Conservation (phyloP, 2,329 filamentous ascomycete genomes). For the Stachybotrys chlorohalonatus region DNA sequence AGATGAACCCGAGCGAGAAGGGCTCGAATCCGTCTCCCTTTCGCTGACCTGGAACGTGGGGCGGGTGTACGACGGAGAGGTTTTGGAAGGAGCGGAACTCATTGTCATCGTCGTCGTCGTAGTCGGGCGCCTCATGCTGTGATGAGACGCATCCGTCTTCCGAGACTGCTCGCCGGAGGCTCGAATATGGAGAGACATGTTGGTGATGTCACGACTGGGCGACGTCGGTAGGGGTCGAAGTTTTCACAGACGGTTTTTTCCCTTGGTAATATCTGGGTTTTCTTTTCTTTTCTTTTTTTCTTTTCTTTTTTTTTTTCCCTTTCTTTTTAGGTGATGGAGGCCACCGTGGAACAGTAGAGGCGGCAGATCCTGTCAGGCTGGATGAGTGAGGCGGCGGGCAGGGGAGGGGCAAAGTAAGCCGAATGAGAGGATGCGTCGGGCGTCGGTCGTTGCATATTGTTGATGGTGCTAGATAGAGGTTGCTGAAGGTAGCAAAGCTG, state of each 20-base stretch:
- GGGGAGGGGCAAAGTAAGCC: neutral
- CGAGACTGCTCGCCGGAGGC: neutral
- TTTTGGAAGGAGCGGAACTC: neutral
- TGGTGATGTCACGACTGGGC: neutral
- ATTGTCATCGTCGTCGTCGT: neutral
- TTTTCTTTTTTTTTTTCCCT: neutral
- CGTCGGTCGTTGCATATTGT: neutral
- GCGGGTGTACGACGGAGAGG: neutral
- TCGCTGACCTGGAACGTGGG: neutral
- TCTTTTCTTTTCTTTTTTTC: neutral
- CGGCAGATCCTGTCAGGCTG: neutral
- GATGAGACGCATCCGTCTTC: neutral
- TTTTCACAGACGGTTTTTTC: too few species aligned
- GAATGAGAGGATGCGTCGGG: neutral
- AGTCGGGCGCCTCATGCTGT: neutral
- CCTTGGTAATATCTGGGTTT: neutral
- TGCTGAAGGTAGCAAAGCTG: too few species aligned
- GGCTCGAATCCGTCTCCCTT: neutral
- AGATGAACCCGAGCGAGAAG: neutral
- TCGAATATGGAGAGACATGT: slow-evolving; percentile 1
- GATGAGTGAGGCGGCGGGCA: neutral
- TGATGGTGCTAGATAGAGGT: neutral
- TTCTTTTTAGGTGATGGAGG: neutral
- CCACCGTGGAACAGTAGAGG: neutral
- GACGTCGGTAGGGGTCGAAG: too few species aligned